Evolutionary conservation across 108 stramenopile genomes (phyloP).

Genomic region (Ochromonas danica): DNA sequence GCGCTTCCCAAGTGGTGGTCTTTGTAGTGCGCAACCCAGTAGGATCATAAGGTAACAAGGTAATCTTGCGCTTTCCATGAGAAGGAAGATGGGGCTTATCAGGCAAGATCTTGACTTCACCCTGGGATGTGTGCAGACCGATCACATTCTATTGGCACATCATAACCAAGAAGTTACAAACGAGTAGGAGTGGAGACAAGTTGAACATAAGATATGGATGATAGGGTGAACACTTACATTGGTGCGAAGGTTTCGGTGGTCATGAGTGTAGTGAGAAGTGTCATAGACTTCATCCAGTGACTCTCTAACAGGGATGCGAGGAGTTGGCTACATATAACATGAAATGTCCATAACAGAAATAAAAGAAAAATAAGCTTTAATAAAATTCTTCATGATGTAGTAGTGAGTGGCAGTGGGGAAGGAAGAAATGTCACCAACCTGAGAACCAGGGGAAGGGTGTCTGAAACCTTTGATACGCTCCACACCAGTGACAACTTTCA

Average conservation of each 20-base stretch:
- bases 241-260: not conserved
- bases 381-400: too few species aligned
- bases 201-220: too few species aligned
- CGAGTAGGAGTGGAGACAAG: too few species aligned
- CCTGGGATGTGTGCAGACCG: not conserved
- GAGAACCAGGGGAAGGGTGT: not conserved
- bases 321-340: too few species aligned
- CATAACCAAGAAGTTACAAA: not conserved
- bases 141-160: not conserved
- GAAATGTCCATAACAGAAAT: too few species aligned
- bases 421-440: too few species aligned
- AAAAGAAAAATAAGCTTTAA: too few species aligned
- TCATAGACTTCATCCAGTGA: not conserved
- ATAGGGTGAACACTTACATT: not conserved
- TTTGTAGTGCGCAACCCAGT: constrained; percentile 20
- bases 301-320: not conserved
- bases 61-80: not conserved
- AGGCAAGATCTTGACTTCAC: not conserved
- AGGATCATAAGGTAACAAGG: not conserved
- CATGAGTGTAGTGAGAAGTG: not conserved
- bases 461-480: constrained; percentile 1
- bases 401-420: too few species aligned
- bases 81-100: not conserved
- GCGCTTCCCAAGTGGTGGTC: constrained; percentile 17
- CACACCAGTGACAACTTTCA: not conserved